Conservation (phyloP, 2,329 filamentous ascomycete genomes). For the Arthrobotrys pseudoclavata region DNA sequence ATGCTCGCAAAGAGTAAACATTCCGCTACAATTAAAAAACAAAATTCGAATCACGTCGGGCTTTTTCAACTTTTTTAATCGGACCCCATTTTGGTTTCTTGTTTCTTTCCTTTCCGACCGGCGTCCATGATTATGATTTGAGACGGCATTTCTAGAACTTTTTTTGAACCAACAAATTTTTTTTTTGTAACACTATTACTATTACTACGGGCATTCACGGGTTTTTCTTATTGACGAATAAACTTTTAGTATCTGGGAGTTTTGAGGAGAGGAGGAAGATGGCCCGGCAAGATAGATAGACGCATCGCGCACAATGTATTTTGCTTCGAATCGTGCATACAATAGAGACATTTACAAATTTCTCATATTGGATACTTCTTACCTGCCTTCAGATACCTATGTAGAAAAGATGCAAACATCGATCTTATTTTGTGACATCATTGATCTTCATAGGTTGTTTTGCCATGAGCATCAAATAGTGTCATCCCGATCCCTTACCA, state of each 20-base stretch:
- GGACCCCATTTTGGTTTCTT: slow-evolving; percentile 10
- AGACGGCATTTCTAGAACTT: slow-evolving; percentile 41
- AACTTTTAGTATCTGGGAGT: slow-evolving; percentile 23
- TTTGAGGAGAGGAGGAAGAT: slow-evolving; percentile 6
- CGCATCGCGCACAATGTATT: slow-evolving; percentile 14
- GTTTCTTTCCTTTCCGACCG: slow-evolving; percentile 33
- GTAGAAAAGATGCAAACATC: slow-evolving; percentile 17
- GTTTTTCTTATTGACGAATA: slow-evolving; percentile 22
- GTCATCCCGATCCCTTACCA: slow-evolving; percentile 36
- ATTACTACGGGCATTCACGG: slow-evolving; percentile 49
- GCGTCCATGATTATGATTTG: slow-evolving; percentile 49
- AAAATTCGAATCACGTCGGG: slow-evolving; percentile 13
- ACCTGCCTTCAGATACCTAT: not conserved
- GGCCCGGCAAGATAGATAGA: slow-evolving; percentile 35
- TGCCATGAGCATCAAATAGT: slow-evolving; percentile 21
- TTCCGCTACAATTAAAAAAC: slow-evolving; percentile 10
- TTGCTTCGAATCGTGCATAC: slow-evolving; percentile 14
- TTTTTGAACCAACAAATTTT: not conserved
- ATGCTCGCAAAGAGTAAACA: slow-evolving; percentile 78
- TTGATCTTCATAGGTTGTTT: slow-evolving; percentile 1
- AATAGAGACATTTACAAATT: slow-evolving; percentile 26
- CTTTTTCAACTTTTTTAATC: slow-evolving; percentile 23
- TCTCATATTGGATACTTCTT: slow-evolving; percentile 5
- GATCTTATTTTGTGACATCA: slow-evolving; percentile 47
- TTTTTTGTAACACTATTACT: slow-evolving; percentile 47